Conservation (phyloP, 192 early-diverging fungal genomes). For the Umbelopsis sp. region DNA sequence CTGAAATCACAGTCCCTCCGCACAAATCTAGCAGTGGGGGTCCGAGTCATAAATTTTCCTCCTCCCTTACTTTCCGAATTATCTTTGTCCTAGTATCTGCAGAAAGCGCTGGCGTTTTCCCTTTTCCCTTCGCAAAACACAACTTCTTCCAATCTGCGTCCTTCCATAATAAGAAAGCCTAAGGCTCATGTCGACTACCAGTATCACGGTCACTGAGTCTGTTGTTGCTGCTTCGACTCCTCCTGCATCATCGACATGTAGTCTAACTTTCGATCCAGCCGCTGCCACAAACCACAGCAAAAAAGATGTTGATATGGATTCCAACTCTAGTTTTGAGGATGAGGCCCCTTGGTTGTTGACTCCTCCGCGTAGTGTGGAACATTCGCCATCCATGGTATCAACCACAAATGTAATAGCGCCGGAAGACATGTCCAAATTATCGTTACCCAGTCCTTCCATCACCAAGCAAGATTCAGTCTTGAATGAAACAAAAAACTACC, state of each 20-base stretch:
- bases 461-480: not conserved
- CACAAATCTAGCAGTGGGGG: not conserved
- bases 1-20: conserved; percentile 16
- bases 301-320: conserved; percentile 4
- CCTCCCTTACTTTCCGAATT: conserved; percentile 18
- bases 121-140: not conserved
- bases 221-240: too few species aligned
- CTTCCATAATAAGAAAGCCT: too few species aligned
- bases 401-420: not conserved
- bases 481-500: not conserved
- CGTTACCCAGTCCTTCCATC: conserved; percentile 10
- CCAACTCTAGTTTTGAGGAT: conserved; percentile 13
- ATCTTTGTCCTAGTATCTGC: not conserved
- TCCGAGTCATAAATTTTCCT: conserved; percentile 20
- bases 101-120: conserved; percentile 21
- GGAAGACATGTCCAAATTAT: conserved; percentile 14
- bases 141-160: not conserved
- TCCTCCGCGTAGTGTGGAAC: conserved; percentile 12
- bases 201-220: conserved; percentile 13
- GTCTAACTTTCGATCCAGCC: conserved; percentile 10
- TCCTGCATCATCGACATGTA: not conserved
- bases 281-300: not conserved
- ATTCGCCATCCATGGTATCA: conserved; percentile 6
- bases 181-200: conserved; percentile 17
- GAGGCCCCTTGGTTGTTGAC: conserved; percentile 10